Conservation (phyloP, 345 rosid species). For the Ailanthus altissimus region DNA sequence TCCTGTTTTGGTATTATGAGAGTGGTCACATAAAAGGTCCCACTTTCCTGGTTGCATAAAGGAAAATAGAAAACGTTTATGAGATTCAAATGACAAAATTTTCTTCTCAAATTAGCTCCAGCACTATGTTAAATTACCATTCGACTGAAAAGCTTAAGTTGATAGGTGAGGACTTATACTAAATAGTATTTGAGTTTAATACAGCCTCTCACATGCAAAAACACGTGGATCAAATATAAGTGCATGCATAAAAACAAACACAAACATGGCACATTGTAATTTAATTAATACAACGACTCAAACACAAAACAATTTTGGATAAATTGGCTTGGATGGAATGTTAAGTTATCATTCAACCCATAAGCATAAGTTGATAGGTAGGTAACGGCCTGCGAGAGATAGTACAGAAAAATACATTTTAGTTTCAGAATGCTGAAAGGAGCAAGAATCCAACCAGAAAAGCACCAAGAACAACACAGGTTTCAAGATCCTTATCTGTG, state of each 20-base stretch:
- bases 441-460: conserved; percentile 58
- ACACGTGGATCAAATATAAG: not conserved
- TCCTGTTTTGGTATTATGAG: conserved; percentile 92
- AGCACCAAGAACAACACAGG: conserved; percentile 89
- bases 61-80: not conserved
- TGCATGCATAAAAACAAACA: not conserved
- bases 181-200: not conserved
- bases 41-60: conserved; percentile 55
- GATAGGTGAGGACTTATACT: too few species aligned
- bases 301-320: not conserved
- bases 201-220: not conserved
- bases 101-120: not conserved
- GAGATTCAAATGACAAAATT: conserved; percentile 12
- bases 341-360: not conserved
- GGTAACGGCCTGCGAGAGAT: not conserved
- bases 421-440: conserved; percentile 4
- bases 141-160: not conserved
- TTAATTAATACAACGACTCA: not conserved
- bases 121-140: not conserved
- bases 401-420: not conserved
- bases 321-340: not conserved
- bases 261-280: not conserved
- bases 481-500: conserved; percentile 85
- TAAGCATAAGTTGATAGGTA: not conserved
- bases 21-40: conserved; percentile 75